Base-by-base conservation (phyloP, 176 grass and related monocot genomes). In the Puya raimondii region DNA sequence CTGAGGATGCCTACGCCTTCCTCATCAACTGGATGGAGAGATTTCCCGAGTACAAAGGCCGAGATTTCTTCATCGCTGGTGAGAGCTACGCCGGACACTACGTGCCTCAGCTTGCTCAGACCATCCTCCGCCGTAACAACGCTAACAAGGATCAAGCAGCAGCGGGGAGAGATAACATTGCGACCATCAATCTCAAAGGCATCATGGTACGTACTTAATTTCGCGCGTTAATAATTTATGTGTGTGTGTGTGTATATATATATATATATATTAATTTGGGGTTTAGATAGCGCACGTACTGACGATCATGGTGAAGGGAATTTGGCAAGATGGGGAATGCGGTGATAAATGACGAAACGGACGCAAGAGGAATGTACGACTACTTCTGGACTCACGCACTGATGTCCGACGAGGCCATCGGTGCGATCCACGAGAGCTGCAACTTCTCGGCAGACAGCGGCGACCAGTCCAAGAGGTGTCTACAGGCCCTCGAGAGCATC, bases 71-170 rank as follows among this genome's bases (percentile, higher is more conserved):
- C 87, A 49, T 95, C 54, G 65, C 91, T 16, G 91, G 91, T 11
- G 91, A 95, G 76, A 95, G 91, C 79, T 95, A 95, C 71, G 91
- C 87, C 9, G 91, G 91, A 3, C 91, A 95, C 75, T 95, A 95
- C 64, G 87, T 95, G 1, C 91, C 91, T 42, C 91, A 95, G 75
- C 87, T 95, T 12, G 91, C 91, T 6, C 72, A 79, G 49, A 72
- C 57, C 66, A 96, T 96, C 70, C 83, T 96, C 70, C 48, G 50
- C 16, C 69, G 83, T 73, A 76, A 79, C 65, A 47, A 42, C 33
- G 5, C 33, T 42, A 42, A 4, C 49, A 23, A 16, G 66, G 47
- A 21, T 17, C 75, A 76, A 27, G 2, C 52, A 27, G 2, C 52
- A 12, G 16, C 67, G 2, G 50, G 56, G 70, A 42, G 6, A 42